Evolutionary conservation across 352 stramenopile species (phyloP), one percentile per base, ranked within the genome.

Genomic region (Pythium pyrilobum): DNA sequence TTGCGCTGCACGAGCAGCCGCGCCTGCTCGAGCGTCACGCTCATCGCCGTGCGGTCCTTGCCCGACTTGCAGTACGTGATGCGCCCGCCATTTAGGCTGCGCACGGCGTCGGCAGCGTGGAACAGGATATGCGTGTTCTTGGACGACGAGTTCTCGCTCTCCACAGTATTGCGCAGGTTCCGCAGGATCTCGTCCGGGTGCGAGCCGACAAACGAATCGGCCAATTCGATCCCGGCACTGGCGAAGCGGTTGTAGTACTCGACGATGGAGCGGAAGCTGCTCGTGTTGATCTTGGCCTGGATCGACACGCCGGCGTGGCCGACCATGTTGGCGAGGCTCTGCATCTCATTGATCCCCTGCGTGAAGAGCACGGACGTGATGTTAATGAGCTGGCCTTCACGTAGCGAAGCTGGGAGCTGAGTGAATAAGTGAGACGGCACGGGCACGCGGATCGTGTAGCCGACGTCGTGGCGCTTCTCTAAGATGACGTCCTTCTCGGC

Each of bases 41-140:
- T 96, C 96, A 99, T 99, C 11, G 92, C 96, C 11, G 96, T 99
- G 47, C 96, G 85, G 71, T 99, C 96, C 64, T 99, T 99, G 25
- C 96, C 96, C n/a, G 80, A 97, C 60, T 99, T 99, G 79, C 96
- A 99, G 77, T 98, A 99, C 0, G 97, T 97, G 25, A 97, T 74
- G 29, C 90, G 81, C 0, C 92, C 93, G 29, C 93, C 95, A 43
- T 96, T 89, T 20, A 99, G 61, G 56, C 84, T 90, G 16, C 96
- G 89, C 25, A 96, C 88, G 6, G 85, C 77, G 46, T 96, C 85
- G 3, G 67, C 79, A 1, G 87, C 83, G 47, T 92, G 77, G 34
- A 93, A 59, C 15, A 96, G 66, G 38, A 96, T 94, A 48, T 72
- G 80, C n/a, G 81, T 89, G 64, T 95, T 92, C 59, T 96, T 96